Evolutionary conservation across 495 filamentous ascomycete genomes (phyloP).

Genomic region (Pseudomonodictys pantanalensis): DNA sequence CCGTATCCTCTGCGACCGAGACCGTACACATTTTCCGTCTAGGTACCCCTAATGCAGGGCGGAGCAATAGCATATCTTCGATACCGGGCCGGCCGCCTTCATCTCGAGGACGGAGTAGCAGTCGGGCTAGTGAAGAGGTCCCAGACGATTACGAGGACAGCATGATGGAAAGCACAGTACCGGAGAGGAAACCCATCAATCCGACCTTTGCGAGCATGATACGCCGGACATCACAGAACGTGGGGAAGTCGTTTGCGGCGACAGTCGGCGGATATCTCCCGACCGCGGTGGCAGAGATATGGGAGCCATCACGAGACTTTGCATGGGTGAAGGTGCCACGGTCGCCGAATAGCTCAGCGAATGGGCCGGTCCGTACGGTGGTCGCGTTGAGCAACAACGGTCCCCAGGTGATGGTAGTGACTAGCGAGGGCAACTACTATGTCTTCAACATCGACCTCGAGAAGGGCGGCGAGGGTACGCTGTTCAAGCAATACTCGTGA

Average conservation of each 20-base stretch:
- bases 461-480: slow-evolving; percentile 86
- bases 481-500: slow-evolving; percentile 77
- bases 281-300: slow-evolving; percentile 90
- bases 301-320: slow-evolving; percentile 93
- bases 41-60: slow-evolving; percentile 42
- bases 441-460: slow-evolving; percentile 94
- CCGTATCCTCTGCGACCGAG: slow-evolving; percentile 91
- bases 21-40: slow-evolving; percentile 97
- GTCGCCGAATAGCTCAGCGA: slow-evolving; percentile 43
- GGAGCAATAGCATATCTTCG: slow-evolving; percentile 39
- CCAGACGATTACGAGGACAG: slow-evolving; percentile 27
- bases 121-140: slow-evolving; percentile 45
- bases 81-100: slow-evolving; percentile 11
- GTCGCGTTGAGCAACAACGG: slow-evolving; percentile 92
- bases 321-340: slow-evolving; percentile 94
- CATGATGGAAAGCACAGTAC: slow-evolving; percentile 16
- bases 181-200: slow-evolving; percentile 34
- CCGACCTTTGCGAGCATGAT: slow-evolving; percentile 80
- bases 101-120: slow-evolving; percentile 45
- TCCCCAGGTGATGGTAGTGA: slow-evolving; percentile 97
- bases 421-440: slow-evolving; percentile 90
- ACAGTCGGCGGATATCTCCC: slow-evolving; percentile 89
- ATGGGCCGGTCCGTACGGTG: slow-evolving; percentile 64
- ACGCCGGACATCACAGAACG: slow-evolving; percentile 92
- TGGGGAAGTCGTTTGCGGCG: slow-evolving; percentile 84